Evolutionary conservation across 1,139 yeast species (phyloP).

Genomic region (Scheffersomyces titani): DNA sequence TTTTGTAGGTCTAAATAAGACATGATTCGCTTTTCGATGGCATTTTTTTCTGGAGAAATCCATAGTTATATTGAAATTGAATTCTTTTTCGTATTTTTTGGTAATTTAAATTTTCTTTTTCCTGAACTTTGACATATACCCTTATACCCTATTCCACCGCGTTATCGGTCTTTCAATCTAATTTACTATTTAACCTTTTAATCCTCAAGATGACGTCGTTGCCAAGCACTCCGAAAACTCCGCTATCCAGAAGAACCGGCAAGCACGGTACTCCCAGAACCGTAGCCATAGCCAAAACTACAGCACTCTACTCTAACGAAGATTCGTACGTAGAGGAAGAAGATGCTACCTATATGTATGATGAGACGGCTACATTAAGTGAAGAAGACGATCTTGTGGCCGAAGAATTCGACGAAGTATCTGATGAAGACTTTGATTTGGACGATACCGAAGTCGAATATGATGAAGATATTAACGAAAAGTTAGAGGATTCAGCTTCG

Average conservation of each 20-base stretch:
- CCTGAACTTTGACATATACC: not conserved
- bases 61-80: not conserved
- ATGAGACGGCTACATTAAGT: slow-evolving; percentile 20
- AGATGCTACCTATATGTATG: slow-evolving; percentile 35
- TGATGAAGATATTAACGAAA: slow-evolving; percentile 5
- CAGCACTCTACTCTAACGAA: slow-evolving; percentile 29
- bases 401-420: slow-evolving; percentile 6
- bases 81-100: not conserved
- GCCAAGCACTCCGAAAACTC: slow-evolving; percentile 16
- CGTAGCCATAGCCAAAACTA: slow-evolving; percentile 10
- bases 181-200: not conserved
- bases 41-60: not conserved
- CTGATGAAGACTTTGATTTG: slow-evolving; percentile 12
- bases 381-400: slow-evolving; percentile 5
- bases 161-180: not conserved
- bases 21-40: not conserved
- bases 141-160: not conserved
- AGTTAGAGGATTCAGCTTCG: slow-evolving; percentile 60
- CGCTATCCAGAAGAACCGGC: slow-evolving; percentile 8
- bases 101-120: not conserved
- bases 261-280: slow-evolving; percentile 12
- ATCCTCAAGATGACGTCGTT: slow-evolving; percentile 12
- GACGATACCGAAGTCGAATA: slow-evolving; percentile 12
- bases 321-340: slow-evolving; percentile 41
- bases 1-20: not conserved